phyloP scores from a whole-genome alignment of 1,284 basidiomycete species.

The Rhodotorula sp. region DNA sequence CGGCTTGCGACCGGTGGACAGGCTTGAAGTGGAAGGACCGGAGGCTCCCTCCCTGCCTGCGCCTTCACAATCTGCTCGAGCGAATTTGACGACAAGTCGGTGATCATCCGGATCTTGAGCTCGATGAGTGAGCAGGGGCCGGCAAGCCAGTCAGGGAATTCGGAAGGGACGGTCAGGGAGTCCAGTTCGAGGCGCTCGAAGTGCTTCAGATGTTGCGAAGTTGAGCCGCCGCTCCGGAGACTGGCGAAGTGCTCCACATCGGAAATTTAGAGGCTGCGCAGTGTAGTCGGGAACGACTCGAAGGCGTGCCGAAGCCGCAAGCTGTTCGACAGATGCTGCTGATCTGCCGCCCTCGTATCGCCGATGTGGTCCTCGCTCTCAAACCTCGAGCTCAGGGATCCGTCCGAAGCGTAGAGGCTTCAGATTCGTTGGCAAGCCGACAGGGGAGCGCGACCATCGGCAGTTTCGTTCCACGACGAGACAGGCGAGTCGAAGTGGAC shows the following conservation, averaged over 20 bases:
- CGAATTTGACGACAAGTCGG: not conserved
- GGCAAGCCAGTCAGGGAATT: slow-evolving; percentile 1
- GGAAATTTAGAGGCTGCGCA: not conserved
- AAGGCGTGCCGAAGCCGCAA: not conserved
- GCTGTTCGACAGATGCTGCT: too few relatives aligned
- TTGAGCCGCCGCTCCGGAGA: not conserved
- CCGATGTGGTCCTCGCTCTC: too few relatives aligned
- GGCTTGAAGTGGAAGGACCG: slow-evolving; percentile 22
- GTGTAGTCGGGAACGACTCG: slow-evolving; percentile 3
- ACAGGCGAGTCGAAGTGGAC: slow-evolving; percentile 15
- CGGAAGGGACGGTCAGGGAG: not conserved
- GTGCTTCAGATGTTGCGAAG: not conserved
- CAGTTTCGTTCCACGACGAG: not conserved
- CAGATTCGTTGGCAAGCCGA: not conserved
- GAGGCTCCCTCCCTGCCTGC: not conserved
- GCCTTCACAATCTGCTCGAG: not conserved
- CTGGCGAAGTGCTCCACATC: not conserved
- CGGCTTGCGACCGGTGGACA: too few relatives aligned
- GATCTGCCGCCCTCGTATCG: too few relatives aligned
- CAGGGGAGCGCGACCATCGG: not conserved
- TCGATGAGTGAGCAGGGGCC: not conserved
- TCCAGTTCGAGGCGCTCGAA: slow-evolving; percentile 6
- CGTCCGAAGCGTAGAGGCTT: too few relatives aligned
- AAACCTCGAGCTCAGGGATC: too few relatives aligned
- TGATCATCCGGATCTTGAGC: slow-evolving; percentile 18